Percentiles rank a stretch among this genome's conserved stretches.
phyloP scores from a whole-genome alignment of 73 alveolate genomes.

The Symbiodinium pilosum region DNA sequence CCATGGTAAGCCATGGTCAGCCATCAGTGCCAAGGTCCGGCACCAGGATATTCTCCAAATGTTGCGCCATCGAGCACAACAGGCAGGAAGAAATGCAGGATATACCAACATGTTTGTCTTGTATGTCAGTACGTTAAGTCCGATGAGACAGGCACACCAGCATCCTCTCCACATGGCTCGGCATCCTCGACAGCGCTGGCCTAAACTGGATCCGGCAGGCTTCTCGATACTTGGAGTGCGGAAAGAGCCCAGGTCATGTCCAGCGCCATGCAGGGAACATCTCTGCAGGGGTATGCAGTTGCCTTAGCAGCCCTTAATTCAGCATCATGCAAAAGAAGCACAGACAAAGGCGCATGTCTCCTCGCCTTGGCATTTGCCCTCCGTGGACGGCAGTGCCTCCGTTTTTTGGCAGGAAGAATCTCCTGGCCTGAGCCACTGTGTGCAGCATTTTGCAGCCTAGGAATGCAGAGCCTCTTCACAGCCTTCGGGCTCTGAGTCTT shows the following conservation, averaged over 20 bases:
- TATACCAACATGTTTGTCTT: not conserved
- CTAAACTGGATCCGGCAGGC: not conserved
- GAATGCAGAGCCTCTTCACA: not conserved
- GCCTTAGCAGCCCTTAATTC: not conserved
- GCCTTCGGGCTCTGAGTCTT: slow-evolving; percentile 31
- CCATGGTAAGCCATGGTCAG: not conserved
- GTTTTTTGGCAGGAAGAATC: not conserved
- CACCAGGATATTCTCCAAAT: not conserved
- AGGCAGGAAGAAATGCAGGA: not conserved
- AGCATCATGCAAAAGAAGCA: not conserved
- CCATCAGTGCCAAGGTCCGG: not conserved
- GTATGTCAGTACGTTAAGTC: too few relatives aligned
- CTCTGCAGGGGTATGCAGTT: not conserved
- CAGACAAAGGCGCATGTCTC: not conserved
- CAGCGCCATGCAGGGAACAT: not conserved
- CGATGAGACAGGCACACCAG: slow-evolving; percentile 39
- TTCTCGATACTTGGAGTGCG: not conserved
- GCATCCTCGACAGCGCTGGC: slow-evolving; percentile 15
- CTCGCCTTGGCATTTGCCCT: slow-evolving; percentile 69
- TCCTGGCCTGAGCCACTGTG: too few relatives aligned
- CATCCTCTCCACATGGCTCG: slow-evolving; percentile 35
- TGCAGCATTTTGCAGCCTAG: not conserved
- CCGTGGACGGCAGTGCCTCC: slow-evolving; percentile 44
- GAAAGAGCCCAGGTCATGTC: not conserved
- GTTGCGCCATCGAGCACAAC: slow-evolving; percentile 53